These are phyloP conservation scores for Aureobasidium sp. DNA, from an alignment of 2,329 filamentous ascomycete genomes.

Conservation along the genomic window DNA sequence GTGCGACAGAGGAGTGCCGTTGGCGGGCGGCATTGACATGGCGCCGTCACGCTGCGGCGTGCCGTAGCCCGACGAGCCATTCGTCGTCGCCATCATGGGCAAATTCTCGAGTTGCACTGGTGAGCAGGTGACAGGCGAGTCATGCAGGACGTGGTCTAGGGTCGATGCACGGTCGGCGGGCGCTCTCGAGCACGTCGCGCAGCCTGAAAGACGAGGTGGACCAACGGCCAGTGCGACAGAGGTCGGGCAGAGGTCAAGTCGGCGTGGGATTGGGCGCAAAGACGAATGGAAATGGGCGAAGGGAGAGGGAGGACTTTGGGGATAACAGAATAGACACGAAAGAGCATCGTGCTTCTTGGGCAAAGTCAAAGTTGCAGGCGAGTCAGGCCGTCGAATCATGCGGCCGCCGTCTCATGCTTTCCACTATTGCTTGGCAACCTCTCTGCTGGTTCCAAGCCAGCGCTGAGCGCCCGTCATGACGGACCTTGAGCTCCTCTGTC, in stretches of 20 bases:
- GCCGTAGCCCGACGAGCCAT: constrained; percentile 12
- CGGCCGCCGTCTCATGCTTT: neutral
- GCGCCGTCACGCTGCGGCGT: constrained; percentile 10
- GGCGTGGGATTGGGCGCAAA: neutral
- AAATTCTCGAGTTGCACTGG: neutral
- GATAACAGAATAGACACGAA: neutral
- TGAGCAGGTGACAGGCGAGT: neutral
- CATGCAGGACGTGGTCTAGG: neutral
- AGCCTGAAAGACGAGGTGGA: neutral
- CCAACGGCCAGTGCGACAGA: neutral
- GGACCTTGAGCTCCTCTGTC: neutral
- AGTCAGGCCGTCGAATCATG: neutral
- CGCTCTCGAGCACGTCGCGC: neutral
- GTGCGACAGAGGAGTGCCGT: neutral
- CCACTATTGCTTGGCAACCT: neutral
- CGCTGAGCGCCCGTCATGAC: neutral
- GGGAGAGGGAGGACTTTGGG: neutral
- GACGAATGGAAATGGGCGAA: neutral
- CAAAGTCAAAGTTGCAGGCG: neutral
- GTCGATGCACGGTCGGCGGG: neutral
- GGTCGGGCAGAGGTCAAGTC: neutral
- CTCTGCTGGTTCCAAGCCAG: neutral
- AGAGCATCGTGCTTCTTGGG: neutral
- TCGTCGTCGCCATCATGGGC: constrained; percentile 10
- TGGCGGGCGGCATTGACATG: neutral